A percentile compares a stretch with the other conserved stretches of the same genome.
These are phyloP conservation scores for Haplosporangium gracile DNA, from an alignment of 192 early-diverging fungal species.

Conservation along the genomic window DNA sequence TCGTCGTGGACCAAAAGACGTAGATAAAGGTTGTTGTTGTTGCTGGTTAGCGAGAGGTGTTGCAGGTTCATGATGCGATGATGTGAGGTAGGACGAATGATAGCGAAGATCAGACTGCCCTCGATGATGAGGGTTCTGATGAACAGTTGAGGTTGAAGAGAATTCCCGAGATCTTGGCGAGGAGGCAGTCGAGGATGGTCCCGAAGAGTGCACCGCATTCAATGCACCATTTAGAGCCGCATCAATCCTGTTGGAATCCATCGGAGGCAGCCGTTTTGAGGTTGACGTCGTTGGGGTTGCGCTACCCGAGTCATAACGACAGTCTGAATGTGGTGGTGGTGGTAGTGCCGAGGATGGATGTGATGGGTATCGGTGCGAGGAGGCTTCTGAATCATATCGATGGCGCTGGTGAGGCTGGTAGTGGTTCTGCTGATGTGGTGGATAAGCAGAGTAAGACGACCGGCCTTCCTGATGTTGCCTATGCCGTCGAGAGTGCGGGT, in stretches of 20 bases:
- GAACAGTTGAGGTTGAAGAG: background rate
- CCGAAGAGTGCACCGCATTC: conserved; percentile 17
- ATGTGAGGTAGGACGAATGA: background rate
- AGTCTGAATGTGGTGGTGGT: background rate
- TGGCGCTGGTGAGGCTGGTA: background rate
- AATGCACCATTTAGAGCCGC: background rate
- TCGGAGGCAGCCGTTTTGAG: background rate
- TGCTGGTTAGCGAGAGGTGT: background rate
- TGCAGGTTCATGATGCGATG: background rate
- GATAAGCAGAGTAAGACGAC: background rate
- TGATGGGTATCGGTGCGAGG: background rate
- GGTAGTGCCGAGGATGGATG: background rate
- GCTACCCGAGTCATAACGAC: background rate
- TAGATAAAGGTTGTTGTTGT: background rate
- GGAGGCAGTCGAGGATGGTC: conserved; percentile 29
- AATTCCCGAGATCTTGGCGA: conserved; percentile 30
- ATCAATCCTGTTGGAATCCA: background rate
- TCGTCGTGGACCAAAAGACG: background rate
- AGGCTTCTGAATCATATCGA: background rate
- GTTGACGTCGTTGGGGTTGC: conserved; percentile 7
- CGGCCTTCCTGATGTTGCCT: background rate
- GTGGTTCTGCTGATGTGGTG: background rate
- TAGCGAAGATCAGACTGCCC: background rate
- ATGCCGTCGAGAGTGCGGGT: background rate
- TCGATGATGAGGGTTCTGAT: conserved; percentile 14